Evolutionary conservation across 139 green algal genomes (phyloP), one percentile per base, ranked within the genome.

Genomic region (Volvox reticuliferus): DNA sequence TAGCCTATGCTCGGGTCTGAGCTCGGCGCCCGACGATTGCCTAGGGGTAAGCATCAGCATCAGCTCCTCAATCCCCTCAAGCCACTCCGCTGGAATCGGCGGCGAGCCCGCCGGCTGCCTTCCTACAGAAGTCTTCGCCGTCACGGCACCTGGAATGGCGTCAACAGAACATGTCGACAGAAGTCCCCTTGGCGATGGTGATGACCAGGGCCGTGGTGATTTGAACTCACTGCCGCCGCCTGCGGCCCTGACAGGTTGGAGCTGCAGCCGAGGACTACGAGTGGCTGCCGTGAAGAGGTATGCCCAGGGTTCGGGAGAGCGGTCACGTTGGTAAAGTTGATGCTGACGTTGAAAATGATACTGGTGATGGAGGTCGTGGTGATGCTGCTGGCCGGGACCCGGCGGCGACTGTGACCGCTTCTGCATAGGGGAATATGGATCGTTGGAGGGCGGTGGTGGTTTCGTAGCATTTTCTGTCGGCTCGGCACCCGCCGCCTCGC

Each of bases 61-160:
- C 78, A 33, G 81, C 30, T 87, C 81, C 14, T 30, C 61, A 18
- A 87, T 20, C 32, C 81, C 50, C 81, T 87, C 81, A 12, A 77
- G 18, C 81, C 81, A 87, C 20, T 87, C 61, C 0, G 81, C 81
- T 18, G 81, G 81, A 21, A 87, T 76, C 55, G 81, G 81, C 1
- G 24, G 50, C 17, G 79, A 44, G 65, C 65, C 24, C 12, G 21
- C 65, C 21, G 65, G 65, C 65, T 28, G 21, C 44, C 9, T 5
- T 55, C 44, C 44, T 55, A 9, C 44, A 55, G 44, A 55, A 55
- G 44, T 55, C 44, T 55, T 55, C 5, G 44, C 44, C 44, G 44
- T 55, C 44, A 55, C 9, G 44, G 9, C 44, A 55, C 44, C 44
- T 5, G 44, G 9, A 55, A 55, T 55, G 44, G 44, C 9, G 44